Evolutionary conservation across 2,329 filamentous ascomycete species (phyloP).

Genomic region (Malbranchea cinnamomea): DNA sequence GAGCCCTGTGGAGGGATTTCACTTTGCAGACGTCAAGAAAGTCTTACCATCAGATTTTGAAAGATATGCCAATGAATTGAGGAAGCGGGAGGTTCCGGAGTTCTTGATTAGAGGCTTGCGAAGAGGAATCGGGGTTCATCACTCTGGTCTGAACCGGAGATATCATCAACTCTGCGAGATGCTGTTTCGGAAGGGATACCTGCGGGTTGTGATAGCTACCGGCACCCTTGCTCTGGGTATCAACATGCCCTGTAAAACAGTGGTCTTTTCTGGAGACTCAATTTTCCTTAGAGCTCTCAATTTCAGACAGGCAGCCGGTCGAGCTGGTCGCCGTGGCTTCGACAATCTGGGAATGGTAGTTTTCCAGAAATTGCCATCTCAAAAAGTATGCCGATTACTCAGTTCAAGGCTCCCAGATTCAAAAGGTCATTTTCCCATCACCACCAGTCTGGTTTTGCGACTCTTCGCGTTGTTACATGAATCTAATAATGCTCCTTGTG

Average conservation of each 20-base stretch:
- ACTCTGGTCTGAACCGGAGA: constrained; percentile 63
- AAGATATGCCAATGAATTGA: constrained; percentile 37
- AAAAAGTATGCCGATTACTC: constrained; percentile 53
- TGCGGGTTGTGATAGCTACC: constrained; percentile 58
- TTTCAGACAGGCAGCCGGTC: constrained; percentile 61
- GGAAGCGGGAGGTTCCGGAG: constrained; percentile 34
- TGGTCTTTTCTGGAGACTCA: constrained; percentile 61
- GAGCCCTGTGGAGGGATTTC: constrained; percentile 47
- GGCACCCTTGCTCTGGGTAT: constrained; percentile 64
- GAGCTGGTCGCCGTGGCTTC: constrained; percentile 66
- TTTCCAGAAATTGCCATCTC: constrained; percentile 49
- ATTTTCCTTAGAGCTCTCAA: constrained; percentile 60
- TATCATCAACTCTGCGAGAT: constrained; percentile 60
- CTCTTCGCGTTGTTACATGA: constrained; percentile 52
- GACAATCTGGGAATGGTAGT: constrained; percentile 70
- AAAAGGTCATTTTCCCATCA: constrained; percentile 64
- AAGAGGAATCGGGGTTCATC: constrained; percentile 61
- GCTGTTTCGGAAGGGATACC: constrained; percentile 56
- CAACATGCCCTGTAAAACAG: constrained; percentile 74
- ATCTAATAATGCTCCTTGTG: constrained; percentile 48
- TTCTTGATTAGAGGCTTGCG: constrained; percentile 46
- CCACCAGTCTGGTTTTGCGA: constrained; percentile 55
- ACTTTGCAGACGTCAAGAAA: constrained; percentile 50
- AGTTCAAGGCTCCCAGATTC: constrained; percentile 60
- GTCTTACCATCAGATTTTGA: constrained; percentile 44